Percentiles rank a stretch among this genome's conserved stretches.
These are phyloP conservation scores for Phytophthora vignae DNA, from an alignment of 352 stramenopile species.

Conservation along the genomic window DNA sequence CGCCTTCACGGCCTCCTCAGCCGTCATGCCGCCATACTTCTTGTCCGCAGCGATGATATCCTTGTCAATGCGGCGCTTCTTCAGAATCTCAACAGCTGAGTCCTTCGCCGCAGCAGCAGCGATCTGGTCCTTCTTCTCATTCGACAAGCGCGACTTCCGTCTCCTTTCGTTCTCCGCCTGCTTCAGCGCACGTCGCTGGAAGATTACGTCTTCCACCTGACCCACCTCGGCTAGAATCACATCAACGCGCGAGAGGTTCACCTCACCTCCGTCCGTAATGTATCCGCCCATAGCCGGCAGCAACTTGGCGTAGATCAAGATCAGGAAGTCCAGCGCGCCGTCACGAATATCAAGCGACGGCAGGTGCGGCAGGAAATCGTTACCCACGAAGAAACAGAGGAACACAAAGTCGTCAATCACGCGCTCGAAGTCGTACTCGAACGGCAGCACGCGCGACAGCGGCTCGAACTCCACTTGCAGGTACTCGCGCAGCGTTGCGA, in stretches of 20 bases:
- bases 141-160: slow-evolving; percentile 68
- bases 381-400: slow-evolving; percentile 99
- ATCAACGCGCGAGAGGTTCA: slow-evolving; percentile 96
- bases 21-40: slow-evolving; percentile 72
- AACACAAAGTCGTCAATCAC: slow-evolving; percentile 99
- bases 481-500: slow-evolving; percentile 95
- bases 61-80: slow-evolving; percentile 78
- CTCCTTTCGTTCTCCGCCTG: slow-evolving; percentile 84
- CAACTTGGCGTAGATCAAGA: slow-evolving; percentile 96
- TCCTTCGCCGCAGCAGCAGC: slow-evolving; percentile 64
- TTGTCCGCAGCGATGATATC: slow-evolving; percentile 70
- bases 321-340: slow-evolving; percentile 97
- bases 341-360: slow-evolving; percentile 98
- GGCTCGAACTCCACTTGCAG: slow-evolving; percentile 94
- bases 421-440: slow-evolving; percentile 97
- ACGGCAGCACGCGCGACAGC: slow-evolving; percentile 82
- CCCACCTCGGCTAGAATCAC: slow-evolving; percentile 97
- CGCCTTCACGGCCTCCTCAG: slow-evolving; percentile 80
- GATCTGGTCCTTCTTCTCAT: slow-evolving; percentile 82
- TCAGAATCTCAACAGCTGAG: slow-evolving; percentile 80
- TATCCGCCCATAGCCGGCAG: slow-evolving; percentile 92
- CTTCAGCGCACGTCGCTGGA: slow-evolving; percentile 84
- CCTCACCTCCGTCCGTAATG: slow-evolving; percentile 94
- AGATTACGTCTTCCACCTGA: slow-evolving; percentile 97
- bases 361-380: slow-evolving; percentile 99